Conservation (phyloP, 2,329 filamentous ascomycete species). For the Ilyonectria sp. region DNA sequence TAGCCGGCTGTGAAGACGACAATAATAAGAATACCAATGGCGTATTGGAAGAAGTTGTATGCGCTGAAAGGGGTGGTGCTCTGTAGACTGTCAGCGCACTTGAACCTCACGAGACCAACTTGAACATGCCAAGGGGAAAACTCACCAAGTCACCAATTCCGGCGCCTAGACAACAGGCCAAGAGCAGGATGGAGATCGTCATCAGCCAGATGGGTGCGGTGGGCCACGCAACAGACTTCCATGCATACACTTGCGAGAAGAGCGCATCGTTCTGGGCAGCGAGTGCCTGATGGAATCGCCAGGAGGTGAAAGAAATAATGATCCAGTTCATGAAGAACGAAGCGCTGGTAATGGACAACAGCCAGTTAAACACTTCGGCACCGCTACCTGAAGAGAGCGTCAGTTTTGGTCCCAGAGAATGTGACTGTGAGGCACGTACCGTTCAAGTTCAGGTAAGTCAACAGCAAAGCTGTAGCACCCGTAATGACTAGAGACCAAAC, state of each 20-base stretch:
- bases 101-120: background rate
- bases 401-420: background rate
- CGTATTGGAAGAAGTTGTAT: conserved; percentile 39
- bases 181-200: conserved; percentile 26
- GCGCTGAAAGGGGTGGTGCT: conserved; percentile 27
- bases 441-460: conserved; percentile 21
- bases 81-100: conserved; percentile 17
- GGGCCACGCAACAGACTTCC: conserved; percentile 32
- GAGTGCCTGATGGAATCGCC: conserved; percentile 36
- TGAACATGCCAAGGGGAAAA: background rate
- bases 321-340: conserved; percentile 41
- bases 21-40: conserved; percentile 39
- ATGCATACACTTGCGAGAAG: conserved; percentile 35
- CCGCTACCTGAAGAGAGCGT: conserved; percentile 17
- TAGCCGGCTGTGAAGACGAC: conserved; percentile 39
- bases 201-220: conserved; percentile 28
- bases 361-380: conserved; percentile 34
- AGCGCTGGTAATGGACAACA: conserved; percentile 38
- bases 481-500: conserved; percentile 31
- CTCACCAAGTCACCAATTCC: conserved; percentile 29
- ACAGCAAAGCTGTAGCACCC: background rate
- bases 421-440: conserved; percentile 1
- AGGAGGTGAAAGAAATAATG: conserved; percentile 37
- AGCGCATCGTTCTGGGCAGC: conserved; percentile 34
- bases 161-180: conserved; percentile 30